Evolutionary conservation across 2,329 filamentous ascomycete species (phyloP), one percentile per base, ranked within the genome.

Genomic region (Plenodomus lindquistii): DNA sequence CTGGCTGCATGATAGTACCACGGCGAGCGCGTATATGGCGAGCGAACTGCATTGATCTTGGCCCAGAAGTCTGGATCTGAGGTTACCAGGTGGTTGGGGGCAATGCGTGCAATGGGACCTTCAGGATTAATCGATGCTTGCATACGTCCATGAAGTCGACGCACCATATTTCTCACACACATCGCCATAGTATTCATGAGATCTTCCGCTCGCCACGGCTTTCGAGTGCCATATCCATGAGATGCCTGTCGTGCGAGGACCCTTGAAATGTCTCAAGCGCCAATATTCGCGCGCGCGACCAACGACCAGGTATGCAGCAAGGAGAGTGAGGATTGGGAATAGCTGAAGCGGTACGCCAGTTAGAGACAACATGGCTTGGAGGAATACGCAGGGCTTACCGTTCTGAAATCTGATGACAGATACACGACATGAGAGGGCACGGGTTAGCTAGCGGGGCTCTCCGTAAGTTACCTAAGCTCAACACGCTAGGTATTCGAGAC

Each of bases 41-140:
- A 71, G 3, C 73, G 61, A 8, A 72, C 70, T 2, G 59, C 40
- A 65, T 73, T 63, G 72, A 77, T 57, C 75, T 76, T 62, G 65
- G 75, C 38, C 69, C 66, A 71, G 6, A 81, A 65, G 22, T 80
- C 77, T 0, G 79, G 71, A 34, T 78, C 78, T 6, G 75, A 76
- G 0, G 79, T 81, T 46, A 80, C 61, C 37, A 82, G 67, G 42
- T 80, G 62, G 19, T 76, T 79, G 2, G 80, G 79, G 0, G 76
- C 74, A n/a, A 78, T 70, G 24, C 79, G 48, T 60, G 74, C 75
- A 46, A 77, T 70, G 13, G 72, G 66, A 18, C 73, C 74, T 75
- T 27, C 18, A 10, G 17, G 22, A 22, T 18, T 4, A 39, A 19
- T 13, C 22, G 44, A 24, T 37, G 24, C 20, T 19, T 29, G 4